Base-by-base conservation (phyloP, 1,139 yeast species). In the Pichia norvegensis region DNA sequence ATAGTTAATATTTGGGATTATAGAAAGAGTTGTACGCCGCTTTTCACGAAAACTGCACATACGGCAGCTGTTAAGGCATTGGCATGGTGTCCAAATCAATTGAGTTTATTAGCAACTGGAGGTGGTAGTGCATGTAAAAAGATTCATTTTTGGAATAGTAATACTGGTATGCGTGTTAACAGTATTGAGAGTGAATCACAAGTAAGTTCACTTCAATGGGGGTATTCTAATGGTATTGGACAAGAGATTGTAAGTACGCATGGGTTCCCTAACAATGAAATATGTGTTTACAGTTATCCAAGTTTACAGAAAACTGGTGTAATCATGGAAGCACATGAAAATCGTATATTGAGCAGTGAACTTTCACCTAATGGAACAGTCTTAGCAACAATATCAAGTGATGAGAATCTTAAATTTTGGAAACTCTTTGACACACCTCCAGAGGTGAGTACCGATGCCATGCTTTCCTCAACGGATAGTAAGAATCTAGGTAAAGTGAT, bases 321-420 rank as follows among this genome's bases (percentile, higher is more conserved):
- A 56, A 85, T 94, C 45, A 70, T 72, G 23, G 76, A 79, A 47
- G 97, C 97, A 1, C 98, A 94, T 62, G 97, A 88, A 55, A 79
- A 95, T 14, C 74, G 98, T 54, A 88, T 94, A 29, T 73, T 94
- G 49, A 79, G 78, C 54, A 85, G 95, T 27, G 81, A 90, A 45
- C 64, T 92, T 46, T 85, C 95, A 41, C 97, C 97, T 8, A 97
- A 92, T 63, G 85, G 84, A 23, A 77, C 85, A 46, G 86, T 95
- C 0, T 67, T 90, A 49, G 98, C 97, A 1, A 92, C 98, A 0
- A 88, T 92, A 44, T 95, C 97, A 1, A 95, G 95, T 6, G 98
- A 94, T 66, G 99, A 94, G 64, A 92, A 90, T 65, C 74, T 94
- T 59, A 92, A 92, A 68, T 92, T 94, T 67, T 94, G 95, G 94